Evolutionary conservation across 2,329 filamentous ascomycete genomes (phyloP).

Genomic region (Verticillium nubilum): DNA sequence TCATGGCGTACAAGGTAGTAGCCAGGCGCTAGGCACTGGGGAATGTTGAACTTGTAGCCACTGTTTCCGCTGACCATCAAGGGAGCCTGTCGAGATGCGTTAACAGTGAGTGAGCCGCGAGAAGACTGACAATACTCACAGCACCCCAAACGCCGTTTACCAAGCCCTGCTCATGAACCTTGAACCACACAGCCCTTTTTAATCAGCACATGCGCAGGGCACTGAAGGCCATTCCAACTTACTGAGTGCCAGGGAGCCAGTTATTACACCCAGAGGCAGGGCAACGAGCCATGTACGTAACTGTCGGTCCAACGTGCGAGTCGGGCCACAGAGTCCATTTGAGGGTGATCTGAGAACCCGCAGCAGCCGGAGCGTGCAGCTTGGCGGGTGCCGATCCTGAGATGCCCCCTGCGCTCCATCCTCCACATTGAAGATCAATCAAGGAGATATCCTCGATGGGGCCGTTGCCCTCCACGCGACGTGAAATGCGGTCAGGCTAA

Average conservation of each 20-base stretch:
- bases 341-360: constrained; percentile 47
- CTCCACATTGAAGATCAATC: constrained; percentile 52
- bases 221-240: constrained; percentile 17
- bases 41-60: constrained; percentile 45
- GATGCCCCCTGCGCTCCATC: constrained; percentile 42
- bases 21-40: constrained; percentile 43
- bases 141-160: constrained; percentile 42
- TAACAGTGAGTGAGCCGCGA: no score
- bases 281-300: constrained; percentile 58
- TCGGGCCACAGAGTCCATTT: constrained; percentile 49
- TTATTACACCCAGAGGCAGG: constrained; percentile 44
- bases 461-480: constrained; percentile 51
- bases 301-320: constrained; percentile 45
- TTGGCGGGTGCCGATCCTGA: constrained; percentile 44
- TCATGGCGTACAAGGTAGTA: constrained; percentile 56
- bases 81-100: constrained; percentile 19
- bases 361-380: constrained; percentile 46
- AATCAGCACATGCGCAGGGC: constrained; percentile 7
- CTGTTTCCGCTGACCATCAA: constrained; percentile 36
- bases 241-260: constrained; percentile 37
- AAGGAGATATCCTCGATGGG: constrained; percentile 48
- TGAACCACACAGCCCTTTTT: constrained; percentile 46
- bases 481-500: constrained; percentile 35
- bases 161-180: constrained; percentile 43
- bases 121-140: constrained; percentile 17